Base-by-base conservation (phyloP, 495 filamentous ascomycete species). In the Cercophora newfieldiana region DNA sequence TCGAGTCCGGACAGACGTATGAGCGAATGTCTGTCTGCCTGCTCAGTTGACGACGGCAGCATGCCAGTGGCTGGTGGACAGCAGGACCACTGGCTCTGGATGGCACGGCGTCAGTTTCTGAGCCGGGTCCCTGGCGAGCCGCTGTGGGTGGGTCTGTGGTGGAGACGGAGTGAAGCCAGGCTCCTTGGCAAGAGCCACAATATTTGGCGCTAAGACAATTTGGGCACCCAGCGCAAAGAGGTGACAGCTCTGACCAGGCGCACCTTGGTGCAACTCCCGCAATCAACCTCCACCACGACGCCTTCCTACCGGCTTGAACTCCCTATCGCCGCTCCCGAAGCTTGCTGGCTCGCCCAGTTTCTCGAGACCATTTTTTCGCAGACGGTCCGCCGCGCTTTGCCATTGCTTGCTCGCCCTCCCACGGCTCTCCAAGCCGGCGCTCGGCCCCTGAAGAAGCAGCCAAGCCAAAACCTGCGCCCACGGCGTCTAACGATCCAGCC, bases 191-290 rank as follows among this genome's bases (percentile, higher is more conserved):
- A 21, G 58, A 47, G 8, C 19, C 33, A n/a, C 12, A n/a, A 33
- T 53, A 60, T 60, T 48, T 62, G 60, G 61, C 61, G 65, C 65
- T 67, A 67, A 53, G 59, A 62, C 59, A 59, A 50, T 57, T 62
- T 67, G 29, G 65, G 65, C 44, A 37, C 44, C n/a, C 25, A 22
- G 22, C 22, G n/a, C 58, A 54, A 10, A 21, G 25, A 22, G 19
- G 58, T 24, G 22, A 50, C 26, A 24, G 44, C 53, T 31, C 31
- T 30, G 31, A 57, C 47, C 59, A 60, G 65, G 26, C 44, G 24
- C 6, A 26, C 54, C 24, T 10, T 47, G 44, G 47, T 54, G 29
- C 6, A 5, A 37, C 53, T 50, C 29, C 63, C 65, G 50, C 65
- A 69, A 63, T 69, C 67, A 63, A 69, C 59, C 25, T 30, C 24